Base-by-base conservation (phyloP, 192 early-diverging fungal species). In the Mortierella hygrophila region DNA sequence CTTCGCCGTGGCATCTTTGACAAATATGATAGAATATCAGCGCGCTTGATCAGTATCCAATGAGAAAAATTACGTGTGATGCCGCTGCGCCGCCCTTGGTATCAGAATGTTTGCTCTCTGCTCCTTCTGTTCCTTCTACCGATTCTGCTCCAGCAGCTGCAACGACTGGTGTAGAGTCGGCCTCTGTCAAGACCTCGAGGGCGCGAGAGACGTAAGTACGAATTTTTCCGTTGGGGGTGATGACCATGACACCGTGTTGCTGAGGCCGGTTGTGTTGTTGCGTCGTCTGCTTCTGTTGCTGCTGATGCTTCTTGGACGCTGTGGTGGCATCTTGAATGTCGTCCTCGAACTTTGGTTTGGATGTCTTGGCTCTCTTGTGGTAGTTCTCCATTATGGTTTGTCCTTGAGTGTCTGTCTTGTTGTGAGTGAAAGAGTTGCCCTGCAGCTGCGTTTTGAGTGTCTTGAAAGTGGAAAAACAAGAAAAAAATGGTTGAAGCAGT, bases 201-300 rank as follows among this genome's bases (percentile, higher is more conserved):
- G 73, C 83, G 29, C 83, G 83, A n/a, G 68, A 63, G 18, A 85
- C 78, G 68, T 85, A 85, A 42, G 78, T 63, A n/a, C 83, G 83
- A 76, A 80, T 76, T 70, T 85, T 85, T 38, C 83, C 83, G 46
- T 85, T 75, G 18, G 74, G 68, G 37, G 83, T 80, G 41, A 85
- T 85, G 41, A 80, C 78, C 83, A 85, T 79, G 73, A 85, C 83
- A 26, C 83, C 83, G 32, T 76, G 83, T 29, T 79, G 83, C 38
- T 73, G 78, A 7, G 83, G 83, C 49, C 38, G 47, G 65, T 80
- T 80, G 29, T 85, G 78, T 35, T 68, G 52, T 38, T 85, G 71
- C 23, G 73, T 52, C 26, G 16, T 75, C n/a, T 68, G 46, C 47
- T 37, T 60, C 70, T 78, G 23, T 11, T 72, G 35, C 11, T 47